phyloP scores from a whole-genome alignment of 139 green algal species.

The Closterium sp. region DNA sequence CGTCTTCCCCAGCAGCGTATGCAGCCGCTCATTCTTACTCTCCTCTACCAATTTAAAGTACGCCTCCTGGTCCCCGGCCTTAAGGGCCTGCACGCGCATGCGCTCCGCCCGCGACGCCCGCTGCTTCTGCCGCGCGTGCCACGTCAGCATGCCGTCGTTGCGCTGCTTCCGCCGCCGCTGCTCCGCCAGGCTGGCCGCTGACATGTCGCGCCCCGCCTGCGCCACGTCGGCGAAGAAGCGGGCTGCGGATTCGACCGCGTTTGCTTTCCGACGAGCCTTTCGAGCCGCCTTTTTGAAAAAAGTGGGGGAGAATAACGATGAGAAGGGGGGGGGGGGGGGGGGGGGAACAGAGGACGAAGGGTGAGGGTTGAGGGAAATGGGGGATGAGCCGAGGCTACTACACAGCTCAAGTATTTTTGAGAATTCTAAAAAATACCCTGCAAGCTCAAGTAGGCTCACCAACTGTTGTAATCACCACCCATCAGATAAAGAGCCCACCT shows the following conservation, averaged over 20 bases:
- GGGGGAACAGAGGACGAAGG: not conserved
- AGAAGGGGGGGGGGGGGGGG: not conserved
- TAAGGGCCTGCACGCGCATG: slow-evolving; percentile 61
- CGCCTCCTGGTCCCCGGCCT: slow-evolving; percentile 68
- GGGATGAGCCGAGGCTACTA: too few species aligned
- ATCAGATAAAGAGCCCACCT: too few species aligned
- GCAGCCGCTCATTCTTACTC: slow-evolving; percentile 54
- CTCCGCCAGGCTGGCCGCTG: not conserved
- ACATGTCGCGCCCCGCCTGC: slow-evolving; percentile 20
- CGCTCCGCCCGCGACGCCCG: slow-evolving; percentile 37
- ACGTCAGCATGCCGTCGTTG: slow-evolving; percentile 39
- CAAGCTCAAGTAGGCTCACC: too few species aligned
- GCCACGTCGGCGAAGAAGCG: slow-evolving; percentile 49
- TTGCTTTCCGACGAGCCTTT: not conserved
- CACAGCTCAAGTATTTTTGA: too few species aligned
- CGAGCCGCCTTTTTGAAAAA: not conserved
- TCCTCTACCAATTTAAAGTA: slow-evolving; percentile 72
- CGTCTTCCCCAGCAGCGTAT: slow-evolving; percentile 72
- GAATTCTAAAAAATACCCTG: too few species aligned
- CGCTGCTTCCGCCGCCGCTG: slow-evolving; percentile 41
- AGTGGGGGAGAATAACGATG: not conserved
- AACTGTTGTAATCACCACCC: too few species aligned
- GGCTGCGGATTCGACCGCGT: not conserved
- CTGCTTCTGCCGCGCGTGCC: slow-evolving; percentile 36
- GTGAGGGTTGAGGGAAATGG: not conserved